phyloP scores from a whole-genome alignment of 306 rosid genomes.

The Adenanthera pavonina region DNA sequence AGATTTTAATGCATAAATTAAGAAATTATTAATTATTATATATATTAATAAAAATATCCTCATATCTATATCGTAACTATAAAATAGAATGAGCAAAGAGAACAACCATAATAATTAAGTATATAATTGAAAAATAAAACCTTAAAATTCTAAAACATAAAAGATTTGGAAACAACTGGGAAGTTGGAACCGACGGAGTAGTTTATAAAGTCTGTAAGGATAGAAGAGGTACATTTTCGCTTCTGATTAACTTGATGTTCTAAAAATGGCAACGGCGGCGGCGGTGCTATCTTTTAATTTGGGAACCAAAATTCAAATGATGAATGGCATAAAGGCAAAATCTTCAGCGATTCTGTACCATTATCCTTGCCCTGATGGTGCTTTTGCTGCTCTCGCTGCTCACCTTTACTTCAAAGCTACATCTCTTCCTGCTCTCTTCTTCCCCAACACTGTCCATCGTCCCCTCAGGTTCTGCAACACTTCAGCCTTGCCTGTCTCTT shows the following conservation, averaged over 20 bases:
- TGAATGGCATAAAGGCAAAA: conserved; percentile 2
- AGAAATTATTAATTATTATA: too few relatives aligned
- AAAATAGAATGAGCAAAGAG: too few relatives aligned
- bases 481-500: background rate
- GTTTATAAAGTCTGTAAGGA: too few relatives aligned
- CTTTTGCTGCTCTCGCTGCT: conserved; percentile 87
- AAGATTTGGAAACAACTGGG: too few relatives aligned
- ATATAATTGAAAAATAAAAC: too few relatives aligned
- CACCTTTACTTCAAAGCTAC: conserved; percentile 78
- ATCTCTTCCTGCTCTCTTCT: conserved; percentile 59
- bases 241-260: background rate
- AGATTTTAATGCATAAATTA: too few relatives aligned
- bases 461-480: conserved; percentile 49
- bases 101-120: too few relatives aligned
- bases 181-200: too few relatives aligned
- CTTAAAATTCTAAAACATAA: too few relatives aligned
- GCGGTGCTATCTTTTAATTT: background rate
- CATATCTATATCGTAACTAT: too few relatives aligned
- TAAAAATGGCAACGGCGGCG: background rate
- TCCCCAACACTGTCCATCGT: conserved; percentile 79
- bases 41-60: too few relatives aligned
- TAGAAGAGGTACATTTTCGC: too few relatives aligned
- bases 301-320: background rate
- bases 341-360: conserved; percentile 76
- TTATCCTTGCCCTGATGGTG: conserved; percentile 94